phyloP scores from a whole-genome alignment of 202 grass and related monocot species.

The Zizania palustris region DNA sequence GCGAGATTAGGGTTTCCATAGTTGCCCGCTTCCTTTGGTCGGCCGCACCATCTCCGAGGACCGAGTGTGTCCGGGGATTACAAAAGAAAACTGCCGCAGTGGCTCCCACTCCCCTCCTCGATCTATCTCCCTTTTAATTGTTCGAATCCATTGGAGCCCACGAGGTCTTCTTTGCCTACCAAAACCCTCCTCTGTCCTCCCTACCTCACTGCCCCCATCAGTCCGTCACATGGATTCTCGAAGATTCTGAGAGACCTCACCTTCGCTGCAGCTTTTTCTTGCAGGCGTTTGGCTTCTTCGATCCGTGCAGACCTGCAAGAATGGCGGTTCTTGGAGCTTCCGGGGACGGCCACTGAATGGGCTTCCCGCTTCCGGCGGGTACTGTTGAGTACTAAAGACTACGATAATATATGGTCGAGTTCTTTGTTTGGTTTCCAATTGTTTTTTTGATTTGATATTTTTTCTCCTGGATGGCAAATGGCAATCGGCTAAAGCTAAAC shows the following conservation, averaged over 20 bases:
- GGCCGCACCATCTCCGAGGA: constrained; percentile 35
- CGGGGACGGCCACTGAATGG: constrained; percentile 8
- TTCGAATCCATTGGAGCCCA: constrained; percentile 68
- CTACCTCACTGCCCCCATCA: constrained; percentile 30
- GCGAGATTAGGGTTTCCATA: constrained; percentile 37
- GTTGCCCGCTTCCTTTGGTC: constrained; percentile 46
- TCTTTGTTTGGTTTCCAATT: background rate
- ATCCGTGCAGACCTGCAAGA: constrained; percentile 3
- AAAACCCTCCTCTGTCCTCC: constrained; percentile 33
- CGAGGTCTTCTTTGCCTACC: constrained; percentile 53
- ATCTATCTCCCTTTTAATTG: constrained; percentile 33
- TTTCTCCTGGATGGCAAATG: constrained; percentile 1
- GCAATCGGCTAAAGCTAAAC: background rate
- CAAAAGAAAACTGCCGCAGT: constrained; percentile 44
- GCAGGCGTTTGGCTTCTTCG: constrained; percentile 44
- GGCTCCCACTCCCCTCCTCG: constrained; percentile 29
- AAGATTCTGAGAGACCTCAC: constrained; percentile 42
- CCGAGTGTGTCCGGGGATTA: constrained; percentile 59
- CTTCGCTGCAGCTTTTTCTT: constrained; percentile 28
- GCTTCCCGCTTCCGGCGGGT: no score
- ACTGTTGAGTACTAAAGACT: background rate
- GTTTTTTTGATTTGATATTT: background rate
- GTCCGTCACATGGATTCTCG: constrained; percentile 33
- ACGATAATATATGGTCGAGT: background rate
- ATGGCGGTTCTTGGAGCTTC: constrained; percentile 37